phyloP scores from a whole-genome alignment of 1,139 yeast species.

The Geotrichum bryndzae region DNA sequence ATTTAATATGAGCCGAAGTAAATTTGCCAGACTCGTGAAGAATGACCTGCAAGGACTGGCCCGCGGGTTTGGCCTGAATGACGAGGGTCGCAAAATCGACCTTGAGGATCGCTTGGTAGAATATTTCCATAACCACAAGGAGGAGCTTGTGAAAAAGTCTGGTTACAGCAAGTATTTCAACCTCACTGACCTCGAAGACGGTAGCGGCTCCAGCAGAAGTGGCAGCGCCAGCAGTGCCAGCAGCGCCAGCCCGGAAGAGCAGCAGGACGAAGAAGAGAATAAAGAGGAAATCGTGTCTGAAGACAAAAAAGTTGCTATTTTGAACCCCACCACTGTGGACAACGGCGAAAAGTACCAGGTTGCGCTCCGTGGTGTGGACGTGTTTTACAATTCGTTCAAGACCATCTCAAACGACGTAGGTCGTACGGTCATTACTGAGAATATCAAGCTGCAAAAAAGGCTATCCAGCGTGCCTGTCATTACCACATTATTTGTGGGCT shows the following conservation, averaged over 20 bases:
- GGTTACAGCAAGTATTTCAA: not conserved
- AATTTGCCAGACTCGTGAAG: slow-evolving; percentile 2
- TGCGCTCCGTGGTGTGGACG: not conserved
- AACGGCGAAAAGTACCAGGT: not conserved
- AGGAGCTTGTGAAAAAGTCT: not conserved
- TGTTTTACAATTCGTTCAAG: not conserved
- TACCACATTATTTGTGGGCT: not conserved
- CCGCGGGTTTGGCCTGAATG: not conserved
- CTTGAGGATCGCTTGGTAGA: slow-evolving; percentile 2
- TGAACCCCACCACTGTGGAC: not conserved
- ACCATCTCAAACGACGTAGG: not conserved
- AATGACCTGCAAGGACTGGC: slow-evolving; percentile 5
- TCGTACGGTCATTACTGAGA: not conserved
- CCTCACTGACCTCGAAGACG: not conserved
- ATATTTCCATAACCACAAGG: not conserved
- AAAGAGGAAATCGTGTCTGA: not conserved
- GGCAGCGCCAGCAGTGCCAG: not conserved
- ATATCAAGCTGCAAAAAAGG: not conserved
- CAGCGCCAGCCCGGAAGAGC: not conserved
- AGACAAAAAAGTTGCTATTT: not conserved
- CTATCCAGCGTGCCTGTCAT: not conserved
- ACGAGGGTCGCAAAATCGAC: slow-evolving; percentile 3
- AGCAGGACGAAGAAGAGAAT: not conserved
- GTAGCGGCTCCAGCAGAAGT: not conserved
- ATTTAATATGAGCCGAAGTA: not conserved